Evolutionary conservation across 805 yeast genomes (phyloP), one percentile per base, ranked within the genome.

Genomic region (Teunomyces barrocoloradensis): DNA sequence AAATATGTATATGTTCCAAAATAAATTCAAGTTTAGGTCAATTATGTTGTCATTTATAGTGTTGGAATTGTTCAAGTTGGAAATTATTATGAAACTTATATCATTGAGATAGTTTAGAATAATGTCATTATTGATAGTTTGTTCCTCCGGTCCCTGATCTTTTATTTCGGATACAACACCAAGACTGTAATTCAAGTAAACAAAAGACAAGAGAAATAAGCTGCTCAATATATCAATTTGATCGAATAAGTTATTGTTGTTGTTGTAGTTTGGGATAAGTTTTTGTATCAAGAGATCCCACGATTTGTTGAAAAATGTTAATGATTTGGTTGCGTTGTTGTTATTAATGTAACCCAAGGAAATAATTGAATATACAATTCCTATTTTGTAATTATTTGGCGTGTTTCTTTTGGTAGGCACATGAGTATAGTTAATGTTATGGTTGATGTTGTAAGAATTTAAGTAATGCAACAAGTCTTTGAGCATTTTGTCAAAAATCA

Each of bases 61-160:
- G 40, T 49, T 50, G 38, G 47, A 46, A 34, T 55, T 54, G 6
- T 56, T 54, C 44, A 67, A 54, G 48, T 73, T 72, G 27, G 72
- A 57, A 45, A 76, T 59, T 40, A 77, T 74, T 20, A 76, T 68
- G 48, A 63, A 64, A 28, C 74, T 64, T 12, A 75, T 72, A 48
- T 78, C 78, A 53, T 79, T 77, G 43, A 80, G 61, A 51, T 77
- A 76, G 52, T 77, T 76, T 49, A 79, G 65, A 5, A 79, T 65
- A 30, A 78, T 70, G 45, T 76, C 79, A 23, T 73, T 69, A 28
- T 74, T 73, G n/a, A 77, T 57, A 20, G 40, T 37, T n/a, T 37
- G 40, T n/a, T 64, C 51, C 17, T 47, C 53, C 17, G 42, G 42
- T 9, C 53, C 51, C 25, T 50, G 46, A 13, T 52, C 52, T 5